A percentile compares a stretch with the other conserved stretches of the same genome.
Evolutionary conservation across 2,329 filamentous ascomycete genomes (phyloP).

Genomic region (Botrytis galanthina): DNA sequence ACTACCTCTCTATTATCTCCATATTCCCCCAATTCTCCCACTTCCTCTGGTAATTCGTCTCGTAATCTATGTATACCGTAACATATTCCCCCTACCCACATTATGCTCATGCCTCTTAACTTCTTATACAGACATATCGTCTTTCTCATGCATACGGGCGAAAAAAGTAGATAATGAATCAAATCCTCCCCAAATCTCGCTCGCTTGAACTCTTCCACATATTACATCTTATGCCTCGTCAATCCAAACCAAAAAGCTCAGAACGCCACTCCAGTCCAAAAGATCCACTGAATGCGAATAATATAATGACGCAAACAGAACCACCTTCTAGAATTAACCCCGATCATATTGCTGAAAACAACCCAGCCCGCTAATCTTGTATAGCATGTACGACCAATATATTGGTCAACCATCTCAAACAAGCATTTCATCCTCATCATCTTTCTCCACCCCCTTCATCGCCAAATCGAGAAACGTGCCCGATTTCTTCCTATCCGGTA

Average conservation of each 20-base stretch:
- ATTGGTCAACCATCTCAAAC: background rate
- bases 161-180: background rate
- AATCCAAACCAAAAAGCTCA: background rate
- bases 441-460: background rate
- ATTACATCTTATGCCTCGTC: background rate
- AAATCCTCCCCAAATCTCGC: background rate
- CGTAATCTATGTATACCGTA: background rate
- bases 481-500: slow-evolving; percentile 13
- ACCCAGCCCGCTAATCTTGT: background rate
- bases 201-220: background rate
- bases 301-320: background rate
- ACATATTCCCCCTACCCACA: background rate
- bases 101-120: background rate
- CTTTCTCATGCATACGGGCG: background rate
- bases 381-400: background rate
- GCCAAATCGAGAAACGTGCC: slow-evolving; percentile 18
- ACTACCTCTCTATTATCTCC: background rate
- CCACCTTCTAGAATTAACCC: background rate
- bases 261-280: background rate
- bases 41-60: background rate
- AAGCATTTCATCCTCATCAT: slow-evolving; percentile 16
- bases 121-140: background rate
- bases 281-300: background rate
- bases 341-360: background rate
- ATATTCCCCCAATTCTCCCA: background rate